Base-by-base conservation (phyloP, 2,329 filamentous ascomycete species). In the Talaromyces amestolkiae region DNA sequence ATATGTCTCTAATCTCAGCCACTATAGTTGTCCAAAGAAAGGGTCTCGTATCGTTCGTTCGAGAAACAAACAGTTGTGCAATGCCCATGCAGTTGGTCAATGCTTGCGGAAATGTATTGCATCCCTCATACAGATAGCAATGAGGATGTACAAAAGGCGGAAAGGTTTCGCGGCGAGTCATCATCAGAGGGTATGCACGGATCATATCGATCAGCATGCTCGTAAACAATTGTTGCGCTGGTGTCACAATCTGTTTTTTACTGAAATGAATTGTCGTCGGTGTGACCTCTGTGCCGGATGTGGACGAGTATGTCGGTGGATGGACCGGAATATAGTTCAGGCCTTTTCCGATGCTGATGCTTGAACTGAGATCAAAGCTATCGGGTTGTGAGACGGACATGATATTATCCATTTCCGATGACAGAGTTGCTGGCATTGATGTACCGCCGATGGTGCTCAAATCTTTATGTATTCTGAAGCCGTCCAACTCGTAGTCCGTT, bases 121-220 rank as follows among this genome's bases (percentile, higher is more conserved):
- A 24, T 22, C 22, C 27, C 3, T 39, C 33, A n/a, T 59, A 39
- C 15, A 58, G n/a, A 19, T 59, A 49, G 24, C 53, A 62, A 37
- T 53, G 47, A 8, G 64, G 60, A 31, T 66, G 64, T n/a, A 66
- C 24, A 58, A 66, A 66, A 8, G 64, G 64, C 15, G 64, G 64
- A 15, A 66, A 66, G 4, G 60, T 66, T 43, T 66, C 59, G 22
- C 64, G 64, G 11, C 64, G 59, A 27, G 61, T 66, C 64, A 66
- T 66, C 64, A 66, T 66, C 10, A 63, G 60, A 10, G 64, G 64
- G 11, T 63, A 66, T 22, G 64, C 53, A 3, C 60, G 64, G 10
- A 66, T 66, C 59, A 66, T 66, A 22, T 66, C 64, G 8, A 63
- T 60, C 7, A 66, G 45, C 64, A 66, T 66, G 24, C 27, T 58